phyloP scores from a whole-genome alignment of 495 filamentous ascomycete genomes.

The Penicillium arizonense region DNA sequence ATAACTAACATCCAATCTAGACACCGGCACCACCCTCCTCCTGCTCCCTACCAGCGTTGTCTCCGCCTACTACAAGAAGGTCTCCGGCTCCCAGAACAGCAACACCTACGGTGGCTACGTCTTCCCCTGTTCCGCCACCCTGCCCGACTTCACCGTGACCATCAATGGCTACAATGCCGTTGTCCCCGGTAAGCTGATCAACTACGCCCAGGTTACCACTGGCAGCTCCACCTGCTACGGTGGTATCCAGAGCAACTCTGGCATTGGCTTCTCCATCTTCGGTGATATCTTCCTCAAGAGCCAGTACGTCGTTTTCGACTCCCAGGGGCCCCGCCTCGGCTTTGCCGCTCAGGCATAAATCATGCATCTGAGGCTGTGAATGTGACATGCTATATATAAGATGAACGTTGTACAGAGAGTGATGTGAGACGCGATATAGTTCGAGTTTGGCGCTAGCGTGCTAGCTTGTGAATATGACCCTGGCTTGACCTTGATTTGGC shows the following conservation, averaged over 20 bases:
- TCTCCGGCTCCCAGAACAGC: conserved; percentile 51
- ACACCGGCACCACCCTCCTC: conserved; percentile 73
- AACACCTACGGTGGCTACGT: conserved; percentile 58
- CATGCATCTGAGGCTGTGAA: conserved; percentile 3
- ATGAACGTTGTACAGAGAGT: conserved; percentile 2
- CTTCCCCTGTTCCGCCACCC: conserved; percentile 60
- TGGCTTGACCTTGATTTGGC: conserved; percentile 15
- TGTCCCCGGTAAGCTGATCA: conserved; percentile 43
- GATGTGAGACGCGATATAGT: conserved; percentile 2
- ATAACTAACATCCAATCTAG: conserved; percentile 11
- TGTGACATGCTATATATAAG: background rate
- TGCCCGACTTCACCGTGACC: conserved; percentile 62
- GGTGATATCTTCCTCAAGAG: conserved; percentile 80
- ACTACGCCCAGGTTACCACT: conserved; percentile 39
- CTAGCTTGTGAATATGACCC: conserved; percentile 11
- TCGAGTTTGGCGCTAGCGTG: conserved; percentile 12
- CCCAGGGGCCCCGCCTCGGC: conserved; percentile 54
- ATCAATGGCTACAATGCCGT: conserved; percentile 49
- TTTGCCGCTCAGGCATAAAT: conserved; percentile 52
- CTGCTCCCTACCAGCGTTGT: conserved; percentile 58
- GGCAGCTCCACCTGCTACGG: conserved; percentile 58
- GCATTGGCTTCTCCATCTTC: conserved; percentile 66
- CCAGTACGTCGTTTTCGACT: conserved; percentile 75
- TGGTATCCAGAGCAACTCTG: conserved; percentile 60
- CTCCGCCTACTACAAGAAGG: conserved; percentile 60